Evolutionary conservation across 176 grass and related monocot genomes (phyloP), one percentile per base, ranked within the genome.

Genomic region (Paspalum vaginatum): DNA sequence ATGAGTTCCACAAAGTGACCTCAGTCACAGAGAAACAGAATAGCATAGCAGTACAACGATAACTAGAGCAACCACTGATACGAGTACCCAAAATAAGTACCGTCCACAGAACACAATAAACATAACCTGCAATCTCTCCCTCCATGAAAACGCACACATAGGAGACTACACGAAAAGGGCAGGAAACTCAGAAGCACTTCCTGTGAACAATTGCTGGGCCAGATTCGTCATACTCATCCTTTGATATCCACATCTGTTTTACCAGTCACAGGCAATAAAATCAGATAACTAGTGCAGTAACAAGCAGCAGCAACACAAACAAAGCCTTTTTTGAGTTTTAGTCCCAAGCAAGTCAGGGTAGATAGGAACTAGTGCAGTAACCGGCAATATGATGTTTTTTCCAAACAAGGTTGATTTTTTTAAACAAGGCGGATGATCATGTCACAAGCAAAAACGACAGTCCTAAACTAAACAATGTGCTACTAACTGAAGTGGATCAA

Each of bases 201-300:
- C 84, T 78, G 76, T 85, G 84, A 64, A 85, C 84, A 47, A 85
- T 84, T 20, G 81, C 70, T 11, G 81, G 81, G 8, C 81, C 81
- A 11, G 81, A 84, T n/a, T 84, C 81, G 15, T 85, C 84, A 5
- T 85, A 85, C 76, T 85, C 84, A 1, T 77, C 84, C 76, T 85
- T 85, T 0, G 84, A 85, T 85, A 85, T 85, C 84, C 81, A 84
- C 81, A 84, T 84, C 81, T 84, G 81, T 65, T 84, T 47, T 37
- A 60, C 37, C 79, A 74, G 46, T 5, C 39, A n/a, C 47, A 46
- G 52, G 15, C 0, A 60, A 70, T 2, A 13, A 20, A 60, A 27
- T 79, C 41, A 71, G 52, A 70, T 38, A 18, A 48, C 15, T 6
- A 2, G 14, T 25, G 1, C 8, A 2, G 12, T 43, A 54, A 22